Evolutionary conservation across 306 rosid species (phyloP).

Genomic region (Medicago lupulina): DNA sequence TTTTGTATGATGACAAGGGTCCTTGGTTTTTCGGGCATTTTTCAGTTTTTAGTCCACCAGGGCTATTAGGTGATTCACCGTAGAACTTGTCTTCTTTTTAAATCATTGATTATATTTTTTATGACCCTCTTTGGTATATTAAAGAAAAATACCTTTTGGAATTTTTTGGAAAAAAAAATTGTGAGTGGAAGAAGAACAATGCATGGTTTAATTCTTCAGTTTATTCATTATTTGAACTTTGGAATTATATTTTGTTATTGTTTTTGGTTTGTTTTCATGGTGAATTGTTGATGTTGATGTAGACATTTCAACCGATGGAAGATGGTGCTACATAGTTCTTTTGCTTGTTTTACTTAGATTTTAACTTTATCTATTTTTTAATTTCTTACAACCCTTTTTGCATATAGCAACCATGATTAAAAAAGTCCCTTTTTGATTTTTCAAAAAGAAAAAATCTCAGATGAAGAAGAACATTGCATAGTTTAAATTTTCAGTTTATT

Average conservation of each 20-base stretch:
- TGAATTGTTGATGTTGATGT: conserved; percentile 35
- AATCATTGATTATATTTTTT: too few species aligned
- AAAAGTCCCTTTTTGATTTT: background rate
- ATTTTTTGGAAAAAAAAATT: background rate
- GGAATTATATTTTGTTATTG: conserved; percentile 12
- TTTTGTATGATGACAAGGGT: background rate
- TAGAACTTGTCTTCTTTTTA: background rate
- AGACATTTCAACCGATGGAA: conserved; percentile 89
- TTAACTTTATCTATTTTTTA: background rate
- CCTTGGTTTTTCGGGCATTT: background rate
- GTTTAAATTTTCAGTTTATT: background rate
- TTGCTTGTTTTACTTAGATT: background rate
- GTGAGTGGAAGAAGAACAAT: background rate
- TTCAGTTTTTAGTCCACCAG: background rate
- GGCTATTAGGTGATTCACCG: background rate
- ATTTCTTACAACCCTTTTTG: background rate
- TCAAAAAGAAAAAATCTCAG: background rate
- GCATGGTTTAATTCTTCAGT: background rate
- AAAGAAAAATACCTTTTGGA: too few species aligned
- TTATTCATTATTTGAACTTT: background rate
- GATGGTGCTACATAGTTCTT: conserved; percentile 69
- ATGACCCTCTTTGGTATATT: too few species aligned
- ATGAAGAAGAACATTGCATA: background rate
- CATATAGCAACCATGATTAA: background rate
- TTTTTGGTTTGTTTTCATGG: background rate